Base-by-base conservation (phyloP, 495 filamentous ascomycete species). In the Hypoxylon crocopeplum region DNA sequence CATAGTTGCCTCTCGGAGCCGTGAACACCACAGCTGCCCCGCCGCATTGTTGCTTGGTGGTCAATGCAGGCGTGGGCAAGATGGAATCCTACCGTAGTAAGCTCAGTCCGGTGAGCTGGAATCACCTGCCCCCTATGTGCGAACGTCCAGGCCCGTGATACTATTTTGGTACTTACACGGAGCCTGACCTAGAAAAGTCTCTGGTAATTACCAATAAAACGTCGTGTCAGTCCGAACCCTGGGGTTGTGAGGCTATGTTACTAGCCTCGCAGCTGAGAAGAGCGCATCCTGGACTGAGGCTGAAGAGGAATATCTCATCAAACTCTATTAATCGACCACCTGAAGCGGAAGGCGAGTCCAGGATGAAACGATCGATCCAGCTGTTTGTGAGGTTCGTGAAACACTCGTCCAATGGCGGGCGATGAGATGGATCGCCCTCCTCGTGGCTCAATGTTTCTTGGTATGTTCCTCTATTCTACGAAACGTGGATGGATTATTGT, bases 61-160 rank as follows among this genome's bases (percentile, higher is more conserved):
- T 45, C 38, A 34, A 59, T 56, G 53, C 54, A 45, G 19, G 49
- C 30, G n/a, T 36, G 37, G 49, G 32, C 19, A 27, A 33, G n/a
- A 10, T 40, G 7, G 45, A 51, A 64, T 64, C 61, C 61, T 64
- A 34, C 38, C 10, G 38, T 55, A 64, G 61, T 64, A 64, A 64
- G 61, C 60, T 54, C 22, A 37, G 38, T 39, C 41, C 44, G 37
- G 32, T n/a, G n/a, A 44, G 37, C 34, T 49, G 44, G 45, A 51
- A 25, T 49, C 13, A 52, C 45, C 17, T 39, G 17, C 25, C 48
- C 38, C 54, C 48, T 64, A 32, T 45, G 25, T 54, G 37, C 55
- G 48, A 21, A 51, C 12, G 24, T 20, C 19, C 21, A 27, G 19
- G 6, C 32, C 22, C 17, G 27, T 11, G 24, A 34, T 59, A 12